Conservation (phyloP, 1,284 basidiomycete genomes). For the Cutaneotrichosporon sp. region DNA sequence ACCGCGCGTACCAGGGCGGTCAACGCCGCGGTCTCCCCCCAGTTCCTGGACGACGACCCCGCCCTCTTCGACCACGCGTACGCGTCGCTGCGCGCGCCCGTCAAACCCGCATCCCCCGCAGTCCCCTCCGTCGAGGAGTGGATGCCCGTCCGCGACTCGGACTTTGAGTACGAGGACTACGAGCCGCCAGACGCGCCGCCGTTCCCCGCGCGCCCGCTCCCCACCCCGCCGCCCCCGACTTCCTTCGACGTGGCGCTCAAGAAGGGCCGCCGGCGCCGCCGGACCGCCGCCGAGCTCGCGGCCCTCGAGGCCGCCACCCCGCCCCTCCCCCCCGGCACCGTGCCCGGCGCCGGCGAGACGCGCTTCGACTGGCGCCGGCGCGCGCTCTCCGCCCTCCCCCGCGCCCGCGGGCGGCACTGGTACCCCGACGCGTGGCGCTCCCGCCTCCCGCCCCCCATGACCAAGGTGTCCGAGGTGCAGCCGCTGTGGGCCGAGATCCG, state of each 20-base stretch:
- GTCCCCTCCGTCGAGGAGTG: slow-evolving; percentile 8
- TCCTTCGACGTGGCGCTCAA: slow-evolving; percentile 16
- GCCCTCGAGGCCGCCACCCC: slow-evolving; percentile 1
- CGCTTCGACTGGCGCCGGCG: slow-evolving; percentile 44
- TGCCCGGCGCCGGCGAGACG: slow-evolving; percentile 33
- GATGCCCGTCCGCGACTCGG: slow-evolving; percentile 10
- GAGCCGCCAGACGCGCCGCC: background rate
- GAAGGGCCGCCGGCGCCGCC: slow-evolving; percentile 16
- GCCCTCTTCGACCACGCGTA: slow-evolving; percentile 6
- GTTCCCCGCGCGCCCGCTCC: background rate
- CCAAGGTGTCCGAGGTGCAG: slow-evolving; percentile 49
- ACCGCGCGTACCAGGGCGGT: background rate
- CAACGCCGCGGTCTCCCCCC: background rate
- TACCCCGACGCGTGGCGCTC: slow-evolving; percentile 23
- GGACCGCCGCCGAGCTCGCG: background rate
- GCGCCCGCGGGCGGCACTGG: slow-evolving; percentile 25
- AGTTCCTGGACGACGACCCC: slow-evolving; percentile 1
- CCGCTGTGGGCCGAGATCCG: slow-evolving; percentile 57
- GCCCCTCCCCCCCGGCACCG: slow-evolving; percentile 25
- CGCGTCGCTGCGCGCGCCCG: background rate
- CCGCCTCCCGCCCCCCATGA: slow-evolving; percentile 51
- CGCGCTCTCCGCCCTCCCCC: slow-evolving; percentile 8
- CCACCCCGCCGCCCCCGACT: background rate
- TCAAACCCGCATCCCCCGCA: background rate
- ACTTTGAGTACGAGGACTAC: slow-evolving; percentile 4